Evolutionary conservation across 352 stramenopile genomes (phyloP).

Genomic region (Phytopythium litorale): DNA sequence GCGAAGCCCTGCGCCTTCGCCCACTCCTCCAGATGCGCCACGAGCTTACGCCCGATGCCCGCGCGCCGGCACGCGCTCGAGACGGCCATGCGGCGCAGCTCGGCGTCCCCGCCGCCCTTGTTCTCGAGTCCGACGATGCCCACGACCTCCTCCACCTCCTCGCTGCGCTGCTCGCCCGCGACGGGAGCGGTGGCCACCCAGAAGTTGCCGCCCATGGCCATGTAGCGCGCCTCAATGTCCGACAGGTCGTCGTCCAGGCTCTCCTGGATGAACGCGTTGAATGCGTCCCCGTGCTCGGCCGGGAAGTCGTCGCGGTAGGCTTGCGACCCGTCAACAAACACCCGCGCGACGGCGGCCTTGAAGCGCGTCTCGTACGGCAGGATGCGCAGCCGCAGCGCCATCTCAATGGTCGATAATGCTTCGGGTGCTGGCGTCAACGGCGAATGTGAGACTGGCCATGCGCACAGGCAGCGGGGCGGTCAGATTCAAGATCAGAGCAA

Average conservation of each 20-base stretch:
- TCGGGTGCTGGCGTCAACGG: neutral
- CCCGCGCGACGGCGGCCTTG: slow-evolving; percentile 14
- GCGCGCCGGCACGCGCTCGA: slow-evolving; percentile 26
- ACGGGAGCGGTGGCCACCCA: slow-evolving; percentile 24
- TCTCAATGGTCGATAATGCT: neutral
- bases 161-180: neutral
- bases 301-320: slow-evolving; percentile 18
- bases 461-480: neutral
- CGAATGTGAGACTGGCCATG: neutral
- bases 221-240: slow-evolving; percentile 24
- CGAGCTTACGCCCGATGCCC: slow-evolving; percentile 32
- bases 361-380: slow-evolving; percentile 16
- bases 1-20: slow-evolving; percentile 24
- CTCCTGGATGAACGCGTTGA: slow-evolving; percentile 26
- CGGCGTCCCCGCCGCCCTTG: slow-evolving; percentile 22
- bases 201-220: slow-evolving; percentile 34
- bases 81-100: slow-evolving; percentile 47
- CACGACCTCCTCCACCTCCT: slow-evolving; percentile 18
- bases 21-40: slow-evolving; percentile 38
- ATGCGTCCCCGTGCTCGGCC: slow-evolving; percentile 17
- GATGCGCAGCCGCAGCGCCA: slow-evolving; percentile 11
- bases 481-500: neutral
- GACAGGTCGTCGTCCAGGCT: slow-evolving; percentile 24
- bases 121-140: slow-evolving; percentile 39
- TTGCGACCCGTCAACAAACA: slow-evolving; percentile 23